phyloP scores from a whole-genome alignment of 78 protist species.

The Dictyostelium citrinum region DNA sequence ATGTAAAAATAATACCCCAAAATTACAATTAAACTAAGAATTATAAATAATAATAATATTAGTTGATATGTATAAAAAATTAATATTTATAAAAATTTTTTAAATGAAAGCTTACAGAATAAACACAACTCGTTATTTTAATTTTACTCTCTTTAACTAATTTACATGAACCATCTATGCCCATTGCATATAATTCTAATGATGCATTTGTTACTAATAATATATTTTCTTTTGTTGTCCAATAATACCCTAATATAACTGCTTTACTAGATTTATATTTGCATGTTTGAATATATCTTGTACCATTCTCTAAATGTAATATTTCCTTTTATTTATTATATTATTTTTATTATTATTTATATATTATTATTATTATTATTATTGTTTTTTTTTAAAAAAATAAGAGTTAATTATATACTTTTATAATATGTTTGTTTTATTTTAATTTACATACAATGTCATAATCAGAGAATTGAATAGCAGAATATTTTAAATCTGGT shows the following conservation, averaged over 20 bases:
- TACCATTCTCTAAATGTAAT: slow-evolving; percentile 32
- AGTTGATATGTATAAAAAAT: no score
- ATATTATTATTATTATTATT: not conserved
- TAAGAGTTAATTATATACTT: no score
- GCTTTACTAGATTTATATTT: slow-evolving; percentile 39
- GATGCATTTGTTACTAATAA: slow-evolving; percentile 41
- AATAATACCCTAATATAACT: slow-evolving; percentile 18
- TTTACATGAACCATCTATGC: slow-evolving; percentile 49
- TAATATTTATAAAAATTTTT: no score
- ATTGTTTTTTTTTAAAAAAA: not conserved
- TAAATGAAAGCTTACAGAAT: no score
- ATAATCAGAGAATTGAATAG: slow-evolving; percentile 35
- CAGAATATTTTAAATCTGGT: slow-evolving; percentile 51
- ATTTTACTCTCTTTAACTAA: slow-evolving; percentile 48
- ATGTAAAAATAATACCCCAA: slow-evolving; percentile 42
- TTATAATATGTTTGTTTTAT: no score
- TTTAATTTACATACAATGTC: slow-evolving; percentile 65
- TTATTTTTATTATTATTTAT: not conserved
- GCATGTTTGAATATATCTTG: slow-evolving; percentile 34
- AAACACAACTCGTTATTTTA: slow-evolving; percentile 39
- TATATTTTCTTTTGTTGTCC: slow-evolving; percentile 24
- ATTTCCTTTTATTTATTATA: slow-evolving; percentile 9
- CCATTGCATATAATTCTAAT: slow-evolving; percentile 45
- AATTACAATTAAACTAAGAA: slow-evolving; percentile 2
- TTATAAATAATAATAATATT: no score